These are phyloP conservation scores for Zalaria sp. DNA, from an alignment of 2,329 filamentous ascomycete genomes.

Conservation along the genomic window DNA sequence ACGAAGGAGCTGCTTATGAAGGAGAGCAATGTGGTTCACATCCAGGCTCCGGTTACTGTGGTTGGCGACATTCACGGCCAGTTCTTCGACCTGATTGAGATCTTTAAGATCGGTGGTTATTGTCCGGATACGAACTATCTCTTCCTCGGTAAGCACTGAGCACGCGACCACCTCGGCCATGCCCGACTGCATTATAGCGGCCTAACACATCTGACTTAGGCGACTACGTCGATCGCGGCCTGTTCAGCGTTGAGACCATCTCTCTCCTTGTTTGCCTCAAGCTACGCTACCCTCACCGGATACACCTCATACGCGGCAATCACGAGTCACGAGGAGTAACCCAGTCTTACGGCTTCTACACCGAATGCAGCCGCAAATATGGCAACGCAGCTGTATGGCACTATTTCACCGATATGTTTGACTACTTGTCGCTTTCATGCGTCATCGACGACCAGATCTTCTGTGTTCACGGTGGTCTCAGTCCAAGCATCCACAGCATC, in stretches of 20 bases:
- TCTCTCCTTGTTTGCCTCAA: conserved; percentile 95
- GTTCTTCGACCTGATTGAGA: conserved; percentile 98
- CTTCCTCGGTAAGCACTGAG: conserved; percentile 58
- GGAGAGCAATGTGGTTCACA: conserved; percentile 98
- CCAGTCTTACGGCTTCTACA: conserved; percentile 98
- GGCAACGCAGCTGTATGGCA: conserved; percentile 99
- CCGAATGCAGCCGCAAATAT: conserved; percentile 94
- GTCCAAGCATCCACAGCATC: conserved; percentile 76
- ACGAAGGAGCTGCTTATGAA: conserved; percentile 98
- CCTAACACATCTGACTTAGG: conserved; percentile 34
- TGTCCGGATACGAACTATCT: conserved; percentile 98
- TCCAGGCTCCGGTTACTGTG: conserved; percentile 86
- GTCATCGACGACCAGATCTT: conserved; percentile 99
- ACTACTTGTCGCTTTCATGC: conserved; percentile 90
- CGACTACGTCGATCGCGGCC: conserved; percentile 88
- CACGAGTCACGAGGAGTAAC: conserved; percentile 87
- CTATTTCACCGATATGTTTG: conserved; percentile 99
- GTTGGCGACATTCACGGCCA: conserved; percentile 98
- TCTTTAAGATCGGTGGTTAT: conserved; percentile 94
- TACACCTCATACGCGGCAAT: conserved; percentile 78
- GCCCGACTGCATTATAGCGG: background rate
- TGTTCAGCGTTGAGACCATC: conserved; percentile 98
- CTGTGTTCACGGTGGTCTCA: conserved; percentile 79
- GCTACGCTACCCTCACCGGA: conserved; percentile 86
- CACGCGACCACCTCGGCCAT: background rate